Base-by-base conservation (phyloP, 2,329 filamentous ascomycete species). In the Hypoxylon sp. region DNA sequence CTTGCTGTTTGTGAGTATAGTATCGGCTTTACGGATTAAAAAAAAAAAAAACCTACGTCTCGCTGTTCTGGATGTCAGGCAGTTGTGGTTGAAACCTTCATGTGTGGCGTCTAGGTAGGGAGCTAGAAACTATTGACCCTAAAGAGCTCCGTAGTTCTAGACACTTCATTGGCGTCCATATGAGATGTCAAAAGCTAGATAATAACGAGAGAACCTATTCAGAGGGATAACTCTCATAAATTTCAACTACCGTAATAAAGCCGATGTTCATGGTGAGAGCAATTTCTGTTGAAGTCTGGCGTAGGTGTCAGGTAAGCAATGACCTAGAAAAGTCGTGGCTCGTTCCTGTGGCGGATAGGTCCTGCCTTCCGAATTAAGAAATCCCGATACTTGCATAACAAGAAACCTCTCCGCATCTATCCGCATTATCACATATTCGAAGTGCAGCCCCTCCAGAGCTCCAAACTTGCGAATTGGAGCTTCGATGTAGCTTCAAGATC, bases 371-470 rank as follows among this genome's bases (percentile, higher is more conserved):
- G 21, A 23, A 46, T 54, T 25, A 30, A 48, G 58, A 58, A 53
- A 51, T 16, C 46, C 19, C 3, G 43, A 19, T 62, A 58, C 9
- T n/a, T 21, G 37, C 6, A 29, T 47, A 47, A 12, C 16, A 45
- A 21, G 16, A 45, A 12, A n/a, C 3, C 2, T 7, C 1, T 45
- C n/a, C 16, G 19, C 41, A 45, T 19, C 16, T 47, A 47, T 25
- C 1, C 16, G 7, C 32, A 58, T 25, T 45, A 47, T 27, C 12
- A n/a, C 8, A 21, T 21, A 21, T 16, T 52, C 39, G 65, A 45
- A 21, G 32, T 27, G 4, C 21, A 39, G 47, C 65, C 65, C 65
- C 65, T 68, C 65, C 62, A 68, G 50, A 68, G 48, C 48, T 64
- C 43, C 30, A 48, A 43, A 55, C 52, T 52, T 16, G 43, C 21